Evolutionary conservation across 2,329 filamentous ascomycete species (phyloP), one percentile per base, ranked within the genome.

Genomic region (Ramularia collo-cygni): DNA sequence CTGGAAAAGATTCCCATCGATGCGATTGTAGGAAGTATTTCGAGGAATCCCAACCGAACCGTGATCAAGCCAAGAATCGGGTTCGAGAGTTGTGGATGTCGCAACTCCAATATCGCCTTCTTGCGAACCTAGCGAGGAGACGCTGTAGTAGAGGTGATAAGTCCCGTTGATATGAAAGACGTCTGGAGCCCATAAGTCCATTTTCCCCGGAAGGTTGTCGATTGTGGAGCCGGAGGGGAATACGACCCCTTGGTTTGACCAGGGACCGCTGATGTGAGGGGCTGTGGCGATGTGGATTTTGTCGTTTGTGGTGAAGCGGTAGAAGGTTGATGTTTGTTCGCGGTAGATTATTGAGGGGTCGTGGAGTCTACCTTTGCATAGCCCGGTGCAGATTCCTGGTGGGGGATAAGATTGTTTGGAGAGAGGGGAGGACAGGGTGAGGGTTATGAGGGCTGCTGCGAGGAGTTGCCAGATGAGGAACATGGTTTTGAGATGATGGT

Each of bases 131-230:
- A 79, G 80, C 1, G 71, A 64, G 19, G 72, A 77, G 15, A 81
- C 76, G 2, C 74, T 66, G 59, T 83, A 81, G 68, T 79, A 83
- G 15, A 77, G 59, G 53, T 81, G 72, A 62, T 81, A 84, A 1
- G 67, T 65, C 40, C 62, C 65, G 45, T 72, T 72, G 18, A 83
- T 63, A n/a, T 73, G 62, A 19, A 65, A 60, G 16, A 79, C 72
- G 49, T 83, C 78, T 0, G 81, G 81, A 2, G 80, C 79, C 71
- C 71, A 75, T n/a, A 74, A 62, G 50, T 74, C 70, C 28, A 62
- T 44, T 8, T 65, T 69, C 15, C 70, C 71, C 2, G 54, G 48
- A 15, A 69, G 52, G n/a, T n/a, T n/a, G 40, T 71, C 59, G 45
- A 75, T 74, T 12, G 61, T 67, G 7, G 66, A 70, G 4, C 69